Base-by-base conservation (phyloP, 148 eudicot genomes). In the Pouteria glomerata region DNA sequence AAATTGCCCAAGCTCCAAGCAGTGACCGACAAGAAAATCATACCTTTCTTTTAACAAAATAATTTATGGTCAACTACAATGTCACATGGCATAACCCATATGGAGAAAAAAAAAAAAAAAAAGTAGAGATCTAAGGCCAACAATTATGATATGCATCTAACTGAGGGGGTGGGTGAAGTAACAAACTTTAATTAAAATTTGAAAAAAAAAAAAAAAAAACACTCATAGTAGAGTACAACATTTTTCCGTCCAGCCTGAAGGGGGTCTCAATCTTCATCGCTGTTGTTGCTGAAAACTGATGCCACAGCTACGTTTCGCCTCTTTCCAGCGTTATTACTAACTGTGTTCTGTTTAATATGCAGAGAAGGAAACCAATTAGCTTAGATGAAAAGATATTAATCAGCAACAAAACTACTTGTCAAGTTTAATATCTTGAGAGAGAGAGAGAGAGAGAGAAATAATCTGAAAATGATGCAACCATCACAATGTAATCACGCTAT, bases 261-360 rank as follows among this genome's bases (percentile, higher is more conserved):
- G 44, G 41, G 62, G 48, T 3, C 35, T 70, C 83, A 82, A 70
- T 87, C 93, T 68, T 87, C 98, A 56, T 94, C 98, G 71, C 93
- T 89, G 52, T 87, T 93, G 72, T 89, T 76, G 76, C 86, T 74
- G 24, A 91, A 94, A 64, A 86, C 87, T 16, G 91, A 89, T 15
- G 93, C 89, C 57, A 87, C 78, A 2, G 87, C 75, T 63, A 74
- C 84, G 75, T 89, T 94, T n/a, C 87, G 95, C 89, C 86, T 94
- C 91, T 94, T 90, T 69, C 10, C 10, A 10, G 82, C 75, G 67
- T 82, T 74, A 62, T 52, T 76, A 4, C 82, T 73, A 31, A 75
- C 33, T 42, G 81, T 73, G 52, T 52, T 81, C 95, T 91, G 87
- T 64, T 68, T 62, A 48, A 71, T 60, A 23, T 26, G 39, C 70